Evolutionary conservation across 192 early-diverging fungal genomes (phyloP), one percentile per base, ranked within the genome.

Genomic region (Entomortierella lignicola): DNA sequence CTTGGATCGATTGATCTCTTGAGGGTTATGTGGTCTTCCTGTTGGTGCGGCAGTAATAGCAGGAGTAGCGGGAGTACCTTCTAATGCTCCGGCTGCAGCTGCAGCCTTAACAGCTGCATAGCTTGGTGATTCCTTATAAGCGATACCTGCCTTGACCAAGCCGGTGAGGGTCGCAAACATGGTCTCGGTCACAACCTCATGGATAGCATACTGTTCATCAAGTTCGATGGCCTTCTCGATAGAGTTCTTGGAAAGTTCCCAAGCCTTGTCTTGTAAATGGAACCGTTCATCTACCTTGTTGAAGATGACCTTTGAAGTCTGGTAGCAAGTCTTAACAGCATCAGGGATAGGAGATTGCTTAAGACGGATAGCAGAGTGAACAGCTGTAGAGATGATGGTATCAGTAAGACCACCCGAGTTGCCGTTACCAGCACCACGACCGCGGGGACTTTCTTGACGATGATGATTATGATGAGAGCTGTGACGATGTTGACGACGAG

Each of bases 291-390:
- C 87, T 17, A 88, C 82, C 12, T 80, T 80, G 50, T 81, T 57
- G 26, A 83, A 69, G 27, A 81, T 81, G 17, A 60, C 69, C 56
- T 70, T 60, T 0, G 82, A 69, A 12, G 77, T 77, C 3, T 68
- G 75, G 30, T 63, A 53, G 32, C 75, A 79, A 1, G 81, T 59
- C 26, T 71, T 60, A 55, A 87, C 77, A 3, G 79, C 72, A 69
- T 84, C 86, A 11, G 88, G 88, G 34, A 89, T 74, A 30, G 88
- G 88, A 5, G 86, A 87, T 48, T 85, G 86, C 63, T 89, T 89
- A 10, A 89, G 58, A 6, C 82, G 61, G 47, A 89, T 83, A 0
- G 88, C 88, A 53, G 77, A 71, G 13, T 73, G 57, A 27, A 89
- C 81, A 0, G 81, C 79, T 0, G 81, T 68, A 15, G 86, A 69